phyloP scores from a whole-genome alignment of 495 filamentous ascomycete genomes.

The Oidiodendron maius region DNA sequence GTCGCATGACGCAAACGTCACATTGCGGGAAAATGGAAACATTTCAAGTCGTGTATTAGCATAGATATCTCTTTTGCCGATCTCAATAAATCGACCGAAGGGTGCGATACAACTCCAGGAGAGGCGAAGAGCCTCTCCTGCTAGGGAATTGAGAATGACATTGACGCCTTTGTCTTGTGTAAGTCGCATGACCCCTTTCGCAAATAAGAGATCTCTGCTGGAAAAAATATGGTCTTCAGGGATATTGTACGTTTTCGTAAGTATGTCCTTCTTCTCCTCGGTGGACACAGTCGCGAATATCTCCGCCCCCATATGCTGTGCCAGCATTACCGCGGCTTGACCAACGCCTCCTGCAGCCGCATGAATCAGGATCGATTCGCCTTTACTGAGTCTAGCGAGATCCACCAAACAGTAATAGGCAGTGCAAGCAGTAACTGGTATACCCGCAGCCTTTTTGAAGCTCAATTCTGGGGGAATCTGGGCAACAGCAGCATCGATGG shows the following conservation, averaged over 20 bases:
- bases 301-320: conserved; percentile 48
- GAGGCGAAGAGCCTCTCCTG: conserved; percentile 36
- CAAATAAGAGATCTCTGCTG: conserved; percentile 34
- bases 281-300: conserved; percentile 52
- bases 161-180: conserved; percentile 48
- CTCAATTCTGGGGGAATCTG: conserved; percentile 41
- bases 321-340: conserved; percentile 53
- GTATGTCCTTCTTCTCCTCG: conserved; percentile 40
- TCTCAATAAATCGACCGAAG: conserved; percentile 43
- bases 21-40: conserved; percentile 33
- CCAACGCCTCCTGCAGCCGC: conserved; percentile 53
- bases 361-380: conserved; percentile 56
- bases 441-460: conserved; percentile 45
- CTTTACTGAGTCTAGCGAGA: conserved; percentile 37
- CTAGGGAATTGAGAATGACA: conserved; percentile 46
- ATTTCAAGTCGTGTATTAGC: conserved; percentile 26
- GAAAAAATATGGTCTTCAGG: conserved; percentile 44
- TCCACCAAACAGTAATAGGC: conserved; percentile 51
- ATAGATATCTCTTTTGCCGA: conserved; percentile 32
- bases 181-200: conserved; percentile 27
- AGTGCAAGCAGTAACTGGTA: conserved; percentile 52
- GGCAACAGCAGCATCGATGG: conserved; percentile 31
- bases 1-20: conserved; percentile 43
- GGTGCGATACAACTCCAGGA: conserved; percentile 42
- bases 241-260: conserved; percentile 44